Conservation (phyloP, 257 asterid genomes). For the Solanum chiquidenum region DNA sequence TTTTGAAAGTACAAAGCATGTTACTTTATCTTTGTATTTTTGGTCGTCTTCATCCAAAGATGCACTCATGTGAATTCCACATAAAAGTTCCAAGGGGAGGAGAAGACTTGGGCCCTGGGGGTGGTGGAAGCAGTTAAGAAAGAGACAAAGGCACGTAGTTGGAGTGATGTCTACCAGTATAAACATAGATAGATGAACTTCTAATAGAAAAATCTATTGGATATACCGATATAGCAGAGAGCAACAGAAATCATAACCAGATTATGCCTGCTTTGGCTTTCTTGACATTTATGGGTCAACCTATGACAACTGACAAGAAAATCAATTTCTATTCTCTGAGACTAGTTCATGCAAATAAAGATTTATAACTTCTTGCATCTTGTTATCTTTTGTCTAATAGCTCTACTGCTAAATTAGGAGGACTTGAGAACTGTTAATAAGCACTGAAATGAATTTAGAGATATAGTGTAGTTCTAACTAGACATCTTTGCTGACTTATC, state of each 20-base stretch:
- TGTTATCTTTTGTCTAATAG: background rate
- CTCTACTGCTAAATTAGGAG: background rate
- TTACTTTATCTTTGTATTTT: background rate
- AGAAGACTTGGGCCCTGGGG: background rate
- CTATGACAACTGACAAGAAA: background rate
- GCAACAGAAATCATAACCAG: background rate
- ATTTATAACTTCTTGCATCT: background rate
- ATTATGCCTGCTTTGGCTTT: background rate
- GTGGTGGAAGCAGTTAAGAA: background rate
- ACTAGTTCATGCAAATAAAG: background rate
- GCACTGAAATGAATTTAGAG: background rate
- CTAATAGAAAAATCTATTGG: background rate
- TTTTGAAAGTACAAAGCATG: background rate
- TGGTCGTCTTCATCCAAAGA: background rate
- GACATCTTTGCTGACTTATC: background rate
- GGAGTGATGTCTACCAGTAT: background rate
- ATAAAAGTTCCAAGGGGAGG: background rate
- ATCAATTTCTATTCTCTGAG: background rate
- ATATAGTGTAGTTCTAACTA: background rate
- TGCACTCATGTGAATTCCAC: background rate
- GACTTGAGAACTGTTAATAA: background rate
- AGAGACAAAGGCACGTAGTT: background rate
- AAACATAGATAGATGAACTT: background rate
- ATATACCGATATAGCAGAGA: background rate
- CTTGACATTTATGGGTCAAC: background rate